A percentile compares a stretch with the other conserved stretches of the same genome.
Evolutionary conservation across 768 basidiomycete species (phyloP).

Genomic region (Hypsizygus marmoreus): DNA sequence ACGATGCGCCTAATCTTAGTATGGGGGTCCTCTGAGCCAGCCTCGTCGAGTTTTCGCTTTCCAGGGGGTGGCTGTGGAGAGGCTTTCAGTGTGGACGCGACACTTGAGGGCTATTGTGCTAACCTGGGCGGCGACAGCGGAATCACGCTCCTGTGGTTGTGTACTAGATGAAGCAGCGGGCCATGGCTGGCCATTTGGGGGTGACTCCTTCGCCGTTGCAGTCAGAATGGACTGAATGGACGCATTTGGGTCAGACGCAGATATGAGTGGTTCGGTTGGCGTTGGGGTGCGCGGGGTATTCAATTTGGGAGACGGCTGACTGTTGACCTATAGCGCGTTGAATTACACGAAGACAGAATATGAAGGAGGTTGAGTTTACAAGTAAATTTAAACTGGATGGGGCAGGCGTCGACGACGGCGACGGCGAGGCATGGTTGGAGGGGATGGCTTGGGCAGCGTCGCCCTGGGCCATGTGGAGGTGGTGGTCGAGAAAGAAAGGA

Average conservation of each 20-base stretch:
- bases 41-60: conserved; percentile 78
- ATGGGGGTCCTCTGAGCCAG: conserved; percentile 65
- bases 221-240: conserved; percentile 55
- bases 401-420: conserved; percentile 19
- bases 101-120: conserved; percentile 16
- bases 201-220: conserved; percentile 46
- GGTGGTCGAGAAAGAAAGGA: conserved; percentile 48
- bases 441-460: conserved; percentile 16
- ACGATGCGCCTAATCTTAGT: conserved; percentile 84
- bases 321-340: conserved; percentile 32
- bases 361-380: conserved; percentile 31
- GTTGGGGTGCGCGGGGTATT: conserved; percentile 28
- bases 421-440: conserved; percentile 16
- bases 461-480: conserved; percentile 42
- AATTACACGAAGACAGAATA: conserved; percentile 23
- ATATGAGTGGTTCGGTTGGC: conserved; percentile 20
- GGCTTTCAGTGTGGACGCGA: conserved; percentile 6
- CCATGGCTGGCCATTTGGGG: conserved; percentile 43
- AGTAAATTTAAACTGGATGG: conserved; percentile 27
- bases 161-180: conserved; percentile 28
- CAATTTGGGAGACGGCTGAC: conserved; percentile 20
- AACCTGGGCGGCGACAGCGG: conserved; percentile 40
- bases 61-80: conserved; percentile 41
- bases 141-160: conserved; percentile 30
- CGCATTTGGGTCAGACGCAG: conserved; percentile 42